Evolutionary conservation across 78 protist species (phyloP).

Genomic region (Dictyostelium brefeldianum): DNA sequence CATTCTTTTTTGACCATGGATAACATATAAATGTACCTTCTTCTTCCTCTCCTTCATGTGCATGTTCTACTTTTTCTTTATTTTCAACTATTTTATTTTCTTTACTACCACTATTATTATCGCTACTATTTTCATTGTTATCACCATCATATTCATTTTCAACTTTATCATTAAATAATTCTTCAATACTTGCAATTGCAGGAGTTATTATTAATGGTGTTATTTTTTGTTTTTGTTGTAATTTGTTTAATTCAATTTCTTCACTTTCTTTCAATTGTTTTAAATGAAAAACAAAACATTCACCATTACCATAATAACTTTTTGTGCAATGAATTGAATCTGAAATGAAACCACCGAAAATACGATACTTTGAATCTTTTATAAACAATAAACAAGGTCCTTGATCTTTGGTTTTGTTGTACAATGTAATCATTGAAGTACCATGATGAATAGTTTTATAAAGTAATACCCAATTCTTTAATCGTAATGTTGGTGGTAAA

Average conservation of each 20-base stretch:
- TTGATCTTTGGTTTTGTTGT: slow-evolving; percentile 11
- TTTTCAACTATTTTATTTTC: no score
- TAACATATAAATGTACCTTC: background rate
- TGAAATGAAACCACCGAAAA: slow-evolving; percentile 69
- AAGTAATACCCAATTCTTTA: slow-evolving; percentile 31
- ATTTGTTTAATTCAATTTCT: no score
- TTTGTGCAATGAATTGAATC: slow-evolving; percentile 24
- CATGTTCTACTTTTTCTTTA: no score
- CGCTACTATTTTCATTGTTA: no score
- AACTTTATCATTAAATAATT: no score
- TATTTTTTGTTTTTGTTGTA: no score
- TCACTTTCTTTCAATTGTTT: background rate
- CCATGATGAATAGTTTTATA: slow-evolving; percentile 61
- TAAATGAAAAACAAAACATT: slow-evolving; percentile 49
- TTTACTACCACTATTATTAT: no score
- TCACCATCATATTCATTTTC: no score
- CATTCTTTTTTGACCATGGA: slow-evolving; percentile 63
- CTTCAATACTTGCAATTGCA: no score
- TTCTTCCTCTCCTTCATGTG: background rate
- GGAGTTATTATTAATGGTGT: no score
- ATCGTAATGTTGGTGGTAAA: slow-evolving; percentile 19
- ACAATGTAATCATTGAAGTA: slow-evolving; percentile 56
- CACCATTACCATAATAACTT: slow-evolving; percentile 57
- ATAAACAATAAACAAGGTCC: slow-evolving; percentile 47
- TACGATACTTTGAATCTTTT: slow-evolving; percentile 15